Conservation (phyloP, 176 grass and related monocot species). For the Paspalum notatum region DNA sequence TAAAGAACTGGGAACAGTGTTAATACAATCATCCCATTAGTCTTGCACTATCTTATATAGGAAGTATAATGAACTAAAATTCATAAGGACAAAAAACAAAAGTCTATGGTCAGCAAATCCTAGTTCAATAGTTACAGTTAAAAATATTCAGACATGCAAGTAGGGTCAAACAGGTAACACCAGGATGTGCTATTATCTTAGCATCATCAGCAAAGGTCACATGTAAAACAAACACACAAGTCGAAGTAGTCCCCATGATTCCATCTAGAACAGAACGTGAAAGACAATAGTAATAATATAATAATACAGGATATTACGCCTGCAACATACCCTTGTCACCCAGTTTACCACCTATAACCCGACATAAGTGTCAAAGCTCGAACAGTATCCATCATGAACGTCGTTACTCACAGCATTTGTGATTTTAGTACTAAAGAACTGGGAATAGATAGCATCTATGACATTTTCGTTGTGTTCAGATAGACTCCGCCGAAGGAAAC, state of each 20-base stretch:
- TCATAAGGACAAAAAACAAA: slow-evolving; percentile 18
- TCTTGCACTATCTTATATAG: not conserved
- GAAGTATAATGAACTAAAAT: not conserved
- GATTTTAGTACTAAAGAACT: not conserved
- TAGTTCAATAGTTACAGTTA: slow-evolving; percentile 1
- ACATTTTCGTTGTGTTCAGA: not conserved
- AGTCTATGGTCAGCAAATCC: not conserved
- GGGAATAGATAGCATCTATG: not conserved
- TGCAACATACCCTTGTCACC: slow-evolving; percentile 16
- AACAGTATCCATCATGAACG: not conserved
- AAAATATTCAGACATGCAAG: slow-evolving; percentile 1
- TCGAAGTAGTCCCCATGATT: slow-evolving; percentile 24
- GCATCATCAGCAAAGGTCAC: slow-evolving; percentile 18
- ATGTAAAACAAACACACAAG: not conserved
- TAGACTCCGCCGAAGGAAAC: not conserved
- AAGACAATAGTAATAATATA: not conserved
- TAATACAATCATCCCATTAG: not conserved
- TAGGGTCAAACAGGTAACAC: slow-evolving; percentile 26
- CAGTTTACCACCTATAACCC: slow-evolving; percentile 17
- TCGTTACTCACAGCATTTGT: not conserved
- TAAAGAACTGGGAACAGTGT: not conserved
- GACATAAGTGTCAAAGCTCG: slow-evolving; percentile 14
- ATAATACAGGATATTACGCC: slow-evolving; percentile 17
- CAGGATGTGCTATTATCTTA: slow-evolving; percentile 10
- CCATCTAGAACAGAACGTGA: not conserved